Evolutionary conservation across 495 filamentous ascomycete genomes (phyloP), one percentile per base, ranked within the genome.

Genomic region (Talaromyces thailandensis): DNA sequence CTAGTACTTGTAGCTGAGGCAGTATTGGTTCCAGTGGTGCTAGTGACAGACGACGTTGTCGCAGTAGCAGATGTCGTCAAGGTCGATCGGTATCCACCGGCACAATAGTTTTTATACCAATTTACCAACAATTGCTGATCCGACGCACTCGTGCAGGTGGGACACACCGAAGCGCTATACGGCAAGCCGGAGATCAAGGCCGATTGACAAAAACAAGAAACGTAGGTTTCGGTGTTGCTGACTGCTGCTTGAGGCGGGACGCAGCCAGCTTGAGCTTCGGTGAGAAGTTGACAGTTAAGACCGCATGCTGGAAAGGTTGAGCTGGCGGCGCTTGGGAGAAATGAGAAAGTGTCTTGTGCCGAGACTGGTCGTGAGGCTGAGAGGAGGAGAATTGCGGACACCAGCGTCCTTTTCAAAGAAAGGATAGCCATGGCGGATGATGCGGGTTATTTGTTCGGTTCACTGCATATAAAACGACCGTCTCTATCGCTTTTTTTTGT

Each of bases 191-290:
- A 29, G 4, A 51, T 50, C 40, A 70, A 67, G 11, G 70, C 61
- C 12, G 78, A 82, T 63, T 79, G 72, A 70, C 84, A 86, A 72
- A 86, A 83, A 66, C 84, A 86, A 25, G 75, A 75, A 60, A 79
- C 73, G 68, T 81, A 82, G 63, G 68, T 72, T 21, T 68, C 65
- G 62, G 66, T 62, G 55, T 73, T 63, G 58, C 67, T 69, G 21
- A 69, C 68, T 7, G 68, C 64, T 11, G 73, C 67, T n/a, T 64
- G 63, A 8, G 74, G 73, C 37, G 76, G 74, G 14, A 76, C 62
- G 64, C 84, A 86, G 32, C 67, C 71, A 24, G 59, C 61, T 61
- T 81, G 74, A 32, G 82, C 82, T 40, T 76, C 63, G 24, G 66
- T 57, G 61, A 86, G 76, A 57, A 68, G 28, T 4, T 70, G 53